phyloP scores from a whole-genome alignment of 371 early-diverging fungal genomes.

The Actinomortierella wolfii region DNA sequence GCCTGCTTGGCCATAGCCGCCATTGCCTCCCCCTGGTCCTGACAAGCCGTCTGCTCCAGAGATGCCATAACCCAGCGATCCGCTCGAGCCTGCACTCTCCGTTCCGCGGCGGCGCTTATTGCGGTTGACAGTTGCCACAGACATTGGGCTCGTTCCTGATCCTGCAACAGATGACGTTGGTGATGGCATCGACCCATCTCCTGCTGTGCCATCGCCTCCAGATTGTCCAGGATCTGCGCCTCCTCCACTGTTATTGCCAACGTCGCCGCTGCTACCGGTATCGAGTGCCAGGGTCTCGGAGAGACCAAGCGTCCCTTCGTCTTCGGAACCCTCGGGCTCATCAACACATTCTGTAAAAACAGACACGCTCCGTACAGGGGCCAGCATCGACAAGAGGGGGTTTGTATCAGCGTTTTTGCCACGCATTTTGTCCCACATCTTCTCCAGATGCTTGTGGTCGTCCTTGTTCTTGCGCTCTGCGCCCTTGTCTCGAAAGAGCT shows the following conservation, averaged over 20 bases:
- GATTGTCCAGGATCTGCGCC: constrained; percentile 10
- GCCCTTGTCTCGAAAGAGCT: constrained; percentile 76
- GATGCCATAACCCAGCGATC: not conserved
- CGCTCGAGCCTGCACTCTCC: constrained; percentile 1
- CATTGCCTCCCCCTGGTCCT: not conserved
- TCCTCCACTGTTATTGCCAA: not conserved
- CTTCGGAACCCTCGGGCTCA: constrained; percentile 34
- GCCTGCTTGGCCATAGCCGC: not conserved
- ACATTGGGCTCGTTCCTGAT: not conserved
- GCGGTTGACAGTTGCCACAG: constrained; percentile 1
- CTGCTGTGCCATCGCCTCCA: not conserved
- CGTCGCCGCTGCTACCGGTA: constrained; percentile 2
- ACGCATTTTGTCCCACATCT: constrained; percentile 60
- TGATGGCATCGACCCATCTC: not conserved
- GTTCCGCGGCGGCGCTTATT: constrained; percentile 24
- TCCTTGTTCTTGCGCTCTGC: constrained; percentile 74
- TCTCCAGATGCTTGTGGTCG: constrained; percentile 65
- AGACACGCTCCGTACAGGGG: constrained; percentile 39
- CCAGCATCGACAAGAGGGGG: constrained; percentile 31
- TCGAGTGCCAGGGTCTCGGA: constrained; percentile 41
- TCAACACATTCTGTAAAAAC: constrained; percentile 44
- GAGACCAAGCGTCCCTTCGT: constrained; percentile 43
- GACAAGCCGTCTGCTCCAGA: no score
- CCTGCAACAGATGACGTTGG: not conserved
- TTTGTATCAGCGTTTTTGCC: constrained; percentile 45